A percentile compares a stretch with the other conserved stretches of the same genome.
Conservation (phyloP, 2,329 filamentous ascomycete genomes). For the Daldinia eschscholtzii region DNA sequence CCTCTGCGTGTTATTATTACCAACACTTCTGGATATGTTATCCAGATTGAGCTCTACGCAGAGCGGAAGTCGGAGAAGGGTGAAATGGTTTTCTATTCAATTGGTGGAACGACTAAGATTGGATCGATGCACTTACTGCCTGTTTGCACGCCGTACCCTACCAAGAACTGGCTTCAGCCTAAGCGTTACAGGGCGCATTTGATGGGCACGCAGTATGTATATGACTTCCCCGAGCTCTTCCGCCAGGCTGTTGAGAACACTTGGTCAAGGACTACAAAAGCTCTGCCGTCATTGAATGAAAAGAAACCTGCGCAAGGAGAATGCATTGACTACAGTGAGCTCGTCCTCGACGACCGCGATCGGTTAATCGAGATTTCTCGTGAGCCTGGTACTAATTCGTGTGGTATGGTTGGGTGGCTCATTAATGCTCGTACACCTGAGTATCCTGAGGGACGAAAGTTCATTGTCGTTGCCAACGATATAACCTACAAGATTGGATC, state of each 20-base stretch:
- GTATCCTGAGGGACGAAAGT: conserved; percentile 91
- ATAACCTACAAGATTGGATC: conserved; percentile 99
- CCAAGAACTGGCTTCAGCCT: conserved; percentile 98
- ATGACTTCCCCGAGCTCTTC: conserved; percentile 99
- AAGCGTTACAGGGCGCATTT: conserved; percentile 99
- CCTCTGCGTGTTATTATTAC: conserved; percentile 96
- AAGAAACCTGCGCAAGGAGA: conserved; percentile 89
- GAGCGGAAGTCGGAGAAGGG: conserved; percentile 98
- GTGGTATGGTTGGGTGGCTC: conserved; percentile 99
- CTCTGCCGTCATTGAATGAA: conserved; percentile 78
- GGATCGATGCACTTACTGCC: conserved; percentile 94
- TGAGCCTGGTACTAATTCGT: conserved; percentile 93
- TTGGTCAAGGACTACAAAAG: conserved; percentile 82
- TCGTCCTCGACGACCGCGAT: conserved; percentile 94
- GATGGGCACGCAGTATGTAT: conserved; percentile 99
- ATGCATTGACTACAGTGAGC: conserved; percentile 93
- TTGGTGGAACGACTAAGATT: conserved; percentile 94
- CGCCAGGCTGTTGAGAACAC: conserved; percentile 96
- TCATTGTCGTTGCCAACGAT: conserved; percentile 98
- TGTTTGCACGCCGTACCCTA: conserved; percentile 92
- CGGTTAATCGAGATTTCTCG: conserved; percentile 93
- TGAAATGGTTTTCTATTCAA: conserved; percentile 98
- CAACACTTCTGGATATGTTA: conserved; percentile 98
- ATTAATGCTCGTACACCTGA: conserved; percentile 95
- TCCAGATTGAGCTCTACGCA: conserved; percentile 96